Base-by-base conservation (phyloP, 345 rosid genomes). In the Anacardium occidentale region DNA sequence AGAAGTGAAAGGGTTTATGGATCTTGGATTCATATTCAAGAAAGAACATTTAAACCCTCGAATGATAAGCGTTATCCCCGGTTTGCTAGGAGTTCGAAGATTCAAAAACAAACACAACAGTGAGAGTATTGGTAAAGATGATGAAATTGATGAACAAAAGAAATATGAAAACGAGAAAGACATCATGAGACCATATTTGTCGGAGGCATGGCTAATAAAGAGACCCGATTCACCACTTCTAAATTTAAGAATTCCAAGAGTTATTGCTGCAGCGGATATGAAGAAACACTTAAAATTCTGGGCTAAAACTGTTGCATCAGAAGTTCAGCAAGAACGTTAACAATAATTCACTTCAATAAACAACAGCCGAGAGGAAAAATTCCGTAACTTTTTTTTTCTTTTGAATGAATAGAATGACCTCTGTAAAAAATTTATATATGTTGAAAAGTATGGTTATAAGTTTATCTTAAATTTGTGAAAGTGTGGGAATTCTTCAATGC, bases 1-100 rank as follows among this genome's bases (percentile, higher is more conserved):
- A 74, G 94, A 89, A 79, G 82, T 89, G 25, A 83, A 84, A 84
- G 91, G 91, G 80, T 87, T 87, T 64, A 76, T 87, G 86, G 90
- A 85, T 75, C 85, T 87, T 7, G 94, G 94, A 0, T 89, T 89
- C 66, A 66, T 34, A n/a, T 89, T 89, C 86, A 74, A 83, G 65
- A 76, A 80, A 77, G 86, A 83, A 71, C 17, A 73, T 68, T 22
- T 87, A 20, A 85, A 71, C 64, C 80, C 85, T 3, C 80, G 79
- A 78, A 80, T 89, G 82, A 70, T 84, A 68, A 77, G 78, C 25
- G 77, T 89, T 3, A 42, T 89, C 61, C 94, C 94, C 3, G 94
- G 94, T 25, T 64, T 89, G 63, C 84, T 76, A 40, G 79, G 91
- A 78, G 80, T 83, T 15, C 80, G 75, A 50, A 21, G 26, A 17